A percentile compares a stretch with the other conserved stretches of the same genome.
Evolutionary conservation across 2,329 filamentous ascomycete genomes (phyloP).

Genomic region (Gaeumannomyces tritici): DNA sequence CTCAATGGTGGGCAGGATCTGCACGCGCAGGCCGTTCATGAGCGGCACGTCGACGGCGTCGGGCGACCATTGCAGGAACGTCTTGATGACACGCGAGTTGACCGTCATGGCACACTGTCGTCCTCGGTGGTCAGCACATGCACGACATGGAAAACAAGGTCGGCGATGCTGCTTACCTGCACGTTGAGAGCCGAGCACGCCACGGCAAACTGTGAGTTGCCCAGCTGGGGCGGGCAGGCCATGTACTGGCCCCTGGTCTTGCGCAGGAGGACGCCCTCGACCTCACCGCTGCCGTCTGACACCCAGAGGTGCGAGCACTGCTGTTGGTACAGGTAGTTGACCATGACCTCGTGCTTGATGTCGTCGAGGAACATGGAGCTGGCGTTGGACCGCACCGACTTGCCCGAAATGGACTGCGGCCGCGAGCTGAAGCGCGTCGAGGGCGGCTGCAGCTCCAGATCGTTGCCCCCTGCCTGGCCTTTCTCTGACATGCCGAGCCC

Average conservation of each 20-base stretch:
- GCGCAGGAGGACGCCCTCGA: conserved; percentile 64
- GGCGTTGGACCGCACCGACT: conserved; percentile 33
- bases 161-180: conserved; percentile 36
- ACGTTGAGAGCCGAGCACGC: conserved; percentile 63
- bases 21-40: conserved; percentile 66
- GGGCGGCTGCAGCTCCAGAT: conserved; percentile 38
- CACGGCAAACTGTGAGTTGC: conserved; percentile 50
- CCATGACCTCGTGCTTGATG: conserved; percentile 75
- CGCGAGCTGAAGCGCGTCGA: conserved; percentile 38
- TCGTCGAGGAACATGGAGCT: conserved; percentile 56
- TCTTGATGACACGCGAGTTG: conserved; percentile 70
- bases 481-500: conserved; percentile 25
- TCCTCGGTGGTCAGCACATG: neutral
- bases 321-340: conserved; percentile 73
- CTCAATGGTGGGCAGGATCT: conserved; percentile 63
- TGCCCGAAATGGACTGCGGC: conserved; percentile 40
- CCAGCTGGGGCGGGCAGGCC: conserved; percentile 59
- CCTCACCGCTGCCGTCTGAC: conserved; percentile 54
- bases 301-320: conserved; percentile 69
- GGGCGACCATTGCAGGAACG: conserved; percentile 64
- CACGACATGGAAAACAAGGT: neutral
- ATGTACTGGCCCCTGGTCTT: conserved; percentile 61
- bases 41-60: conserved; percentile 66
- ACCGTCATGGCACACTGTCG: conserved; percentile 67
- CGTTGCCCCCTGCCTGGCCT: conserved; percentile 13